A percentile compares a stretch with the other conserved stretches of the same genome.
Evolutionary conservation across 2,329 filamentous ascomycete species (phyloP).

Genomic region (Davidsoniella eucalypti): DNA sequence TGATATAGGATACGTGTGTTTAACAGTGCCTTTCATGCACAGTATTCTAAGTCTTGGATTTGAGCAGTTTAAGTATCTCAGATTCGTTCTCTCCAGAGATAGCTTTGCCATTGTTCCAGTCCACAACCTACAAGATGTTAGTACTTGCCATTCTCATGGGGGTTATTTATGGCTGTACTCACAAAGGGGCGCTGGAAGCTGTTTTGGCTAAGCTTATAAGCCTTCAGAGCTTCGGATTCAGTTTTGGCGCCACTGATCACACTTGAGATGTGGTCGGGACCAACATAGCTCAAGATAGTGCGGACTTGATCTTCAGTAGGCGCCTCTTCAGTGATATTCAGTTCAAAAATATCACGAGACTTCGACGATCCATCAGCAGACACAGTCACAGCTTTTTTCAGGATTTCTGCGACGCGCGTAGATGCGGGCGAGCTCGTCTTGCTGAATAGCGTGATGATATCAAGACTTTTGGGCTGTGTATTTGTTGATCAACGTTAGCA

Average conservation of each 20-base stretch:
- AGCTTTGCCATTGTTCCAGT: constrained; percentile 85
- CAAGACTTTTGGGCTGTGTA: constrained; percentile 58
- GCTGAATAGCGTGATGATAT: constrained; percentile 95
- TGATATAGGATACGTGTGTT: constrained; percentile 17
- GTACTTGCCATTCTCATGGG: constrained; percentile 14
- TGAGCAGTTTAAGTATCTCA: constrained; percentile 70
- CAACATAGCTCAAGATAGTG: constrained; percentile 72
- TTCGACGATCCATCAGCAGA: constrained; percentile 19
- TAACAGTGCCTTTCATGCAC: no score
- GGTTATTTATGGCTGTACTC: constrained; percentile 21
- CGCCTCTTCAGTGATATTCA: constrained; percentile 63
- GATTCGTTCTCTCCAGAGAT: constrained; percentile 67
- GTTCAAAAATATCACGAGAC: constrained; percentile 57
- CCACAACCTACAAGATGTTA: constrained; percentile 41
- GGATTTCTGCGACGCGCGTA: constrained; percentile 51
- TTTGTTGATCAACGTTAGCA: constrained; percentile 13
- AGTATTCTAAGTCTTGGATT: constrained; percentile 21
- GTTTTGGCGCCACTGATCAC: constrained; percentile 60
- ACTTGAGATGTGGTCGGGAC: constrained; percentile 37
- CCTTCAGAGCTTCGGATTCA: constrained; percentile 62
- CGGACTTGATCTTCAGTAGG: constrained; percentile 72
- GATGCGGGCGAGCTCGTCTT: constrained; percentile 60
- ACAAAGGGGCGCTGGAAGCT: constrained; percentile 65
- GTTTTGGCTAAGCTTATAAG: constrained; percentile 52
- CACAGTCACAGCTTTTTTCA: constrained; percentile 52